Evolutionary conservation across 2,329 filamentous ascomycete species (phyloP), one percentile per base, ranked within the genome.

Genomic region (Fusarium nanum): DNA sequence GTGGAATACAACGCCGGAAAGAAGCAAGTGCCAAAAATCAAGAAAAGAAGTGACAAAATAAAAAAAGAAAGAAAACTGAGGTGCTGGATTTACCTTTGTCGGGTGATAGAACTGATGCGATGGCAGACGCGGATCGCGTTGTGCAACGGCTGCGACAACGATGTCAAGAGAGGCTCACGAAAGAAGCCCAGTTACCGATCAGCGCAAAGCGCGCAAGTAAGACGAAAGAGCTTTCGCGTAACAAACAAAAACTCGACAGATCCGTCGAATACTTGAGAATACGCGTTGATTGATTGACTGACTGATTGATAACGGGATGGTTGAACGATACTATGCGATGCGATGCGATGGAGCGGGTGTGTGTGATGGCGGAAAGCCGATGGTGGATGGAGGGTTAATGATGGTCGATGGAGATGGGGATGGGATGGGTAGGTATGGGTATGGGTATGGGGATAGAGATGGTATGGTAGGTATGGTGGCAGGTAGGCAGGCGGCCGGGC

Each of bases 81-180:
- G 57, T 60, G 47, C 32, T 23, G 28, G 28, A 63, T 62, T 73
- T 75, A 75, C 73, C 73, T 74, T 75, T 67, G 56, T 66, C 67
- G 71, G 73, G 73, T 73, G 73, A 75, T 73, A 42, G 50, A 68
- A 44, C 49, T 60, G 60, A 70, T 61, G 60, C 54, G 58, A 70
- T 59, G 70, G 70, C 58, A 62, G 68, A 71, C 63, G 70, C 70
- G 73, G 69, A 71, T 70, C 73, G 72, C 64, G 73, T 75, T 75
- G 73, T 75, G 72, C 73, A 65, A 75, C 73, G 49, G 49, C 53
- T 60, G 59, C 66, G 57, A 57, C 59, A 72, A 64, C 59, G 71
- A 74, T 47, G 60, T 61, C 60, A 63, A 64, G 41, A 54, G 67
- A 73, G 56, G 61, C 48, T 66, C 56, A 48, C 52, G 30, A 48